phyloP scores from a whole-genome alignment of 2,329 filamentous ascomycete genomes.

The Leptographium lundbergii region DNA sequence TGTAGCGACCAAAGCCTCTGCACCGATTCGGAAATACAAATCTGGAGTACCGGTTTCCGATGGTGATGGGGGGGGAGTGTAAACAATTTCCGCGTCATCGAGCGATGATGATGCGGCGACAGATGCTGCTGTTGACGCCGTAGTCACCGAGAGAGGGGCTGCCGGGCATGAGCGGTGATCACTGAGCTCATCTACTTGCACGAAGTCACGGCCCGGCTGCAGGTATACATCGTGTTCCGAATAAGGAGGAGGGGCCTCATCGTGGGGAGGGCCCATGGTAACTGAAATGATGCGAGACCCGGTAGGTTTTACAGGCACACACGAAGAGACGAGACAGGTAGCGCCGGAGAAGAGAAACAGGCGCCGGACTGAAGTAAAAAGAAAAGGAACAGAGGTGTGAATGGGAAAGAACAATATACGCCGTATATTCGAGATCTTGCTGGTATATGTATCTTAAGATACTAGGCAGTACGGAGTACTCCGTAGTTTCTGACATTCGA shows the following conservation, averaged over 20 bases:
- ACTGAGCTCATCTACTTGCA: too few relatives aligned
- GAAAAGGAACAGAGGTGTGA: neutral
- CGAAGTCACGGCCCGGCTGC: constrained; percentile 18
- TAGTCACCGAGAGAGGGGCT: too few relatives aligned
- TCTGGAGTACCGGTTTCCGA: too few relatives aligned
- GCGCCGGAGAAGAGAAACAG: neutral
- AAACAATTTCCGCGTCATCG: too few relatives aligned
- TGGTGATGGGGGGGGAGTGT: too few relatives aligned
- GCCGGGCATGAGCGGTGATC: too few relatives aligned
- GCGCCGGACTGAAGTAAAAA: neutral
- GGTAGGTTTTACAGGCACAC: neutral
- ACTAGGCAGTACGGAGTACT: too few relatives aligned
- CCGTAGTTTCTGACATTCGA: neutral
- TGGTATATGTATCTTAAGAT: neutral
- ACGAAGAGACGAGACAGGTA: neutral
- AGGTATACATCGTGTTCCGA: constrained; percentile 45
- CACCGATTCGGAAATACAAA: too few relatives aligned
- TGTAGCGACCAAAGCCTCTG: too few relatives aligned
- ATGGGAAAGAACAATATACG: neutral
- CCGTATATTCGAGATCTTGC: neutral
- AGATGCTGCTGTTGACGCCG: too few relatives aligned
- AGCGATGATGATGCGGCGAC: too few relatives aligned
- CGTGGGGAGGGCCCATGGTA: constrained; percentile 20
- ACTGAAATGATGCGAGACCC: neutral
- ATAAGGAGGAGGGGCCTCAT: constrained; percentile 42